Evolutionary conservation across 176 grass and related monocot genomes (phyloP), one percentile per base, ranked within the genome.

Genomic region (Avena sativa): DNA sequence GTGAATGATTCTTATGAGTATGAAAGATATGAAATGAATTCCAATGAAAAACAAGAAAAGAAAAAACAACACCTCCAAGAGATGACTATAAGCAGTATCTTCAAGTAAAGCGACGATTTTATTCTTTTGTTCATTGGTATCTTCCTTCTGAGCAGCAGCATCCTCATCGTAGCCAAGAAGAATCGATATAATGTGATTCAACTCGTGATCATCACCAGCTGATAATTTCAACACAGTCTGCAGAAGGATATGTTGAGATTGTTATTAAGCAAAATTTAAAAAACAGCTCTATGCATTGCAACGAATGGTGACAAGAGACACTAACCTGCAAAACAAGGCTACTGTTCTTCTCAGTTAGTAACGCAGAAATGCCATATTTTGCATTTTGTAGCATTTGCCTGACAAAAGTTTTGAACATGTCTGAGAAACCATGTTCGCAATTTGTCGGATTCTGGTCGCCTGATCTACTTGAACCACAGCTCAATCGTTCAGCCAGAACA

Each of bases 241-340:
- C 71, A 89, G 36, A 81, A 47, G 36, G 66, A 73, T 52, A 21
- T 63, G 23, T 71, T 56, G 77, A 81, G 62, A 72, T 25, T 58
- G 15, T 38, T 55, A 89, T 10, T 61, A 63, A 49, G 23, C 12
- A 76, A 84, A 84, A 34, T 3, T 3, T 3, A 48, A 52, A 63
- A 44, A 58, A 38, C 9, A 40, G 13, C 8, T 76, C 16, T 14
- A 46, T 60, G 51, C 82, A 87, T 47, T 36, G 79, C 43, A 36
- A n/a, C 7, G 0, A 46, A 25, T 36, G 60, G 16, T 76, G 43
- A 32, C 12, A 78, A 76, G 44, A 86, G 58, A 86, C 17, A 85
- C 74, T 58, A 85, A 92, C 93, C 92, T 94, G 93, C 74, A 96
- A 93, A 77, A 96, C 93, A 79, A 98, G 93, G 88, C 96, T 98